phyloP scores from a whole-genome alignment of 2,329 filamentous ascomycete species.

The Diaporthe helianthi region DNA sequence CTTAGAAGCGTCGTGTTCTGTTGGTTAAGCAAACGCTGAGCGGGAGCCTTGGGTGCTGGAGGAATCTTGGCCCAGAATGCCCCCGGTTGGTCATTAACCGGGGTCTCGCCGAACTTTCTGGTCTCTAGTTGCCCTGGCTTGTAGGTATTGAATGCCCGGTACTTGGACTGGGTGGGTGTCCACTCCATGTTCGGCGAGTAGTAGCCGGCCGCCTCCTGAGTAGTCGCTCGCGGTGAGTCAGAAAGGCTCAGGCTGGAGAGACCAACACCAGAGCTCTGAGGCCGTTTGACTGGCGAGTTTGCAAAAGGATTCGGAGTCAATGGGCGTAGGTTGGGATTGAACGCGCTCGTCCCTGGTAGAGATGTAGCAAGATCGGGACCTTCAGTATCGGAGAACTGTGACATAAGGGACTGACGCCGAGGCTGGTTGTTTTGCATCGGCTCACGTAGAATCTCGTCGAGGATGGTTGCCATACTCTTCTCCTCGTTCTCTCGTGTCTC shows the following conservation, averaged over 20 bases:
- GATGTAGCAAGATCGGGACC: slow-evolving; percentile 35
- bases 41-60: slow-evolving; percentile 71
- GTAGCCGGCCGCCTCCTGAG: slow-evolving; percentile 42
- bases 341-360: slow-evolving; percentile 1
- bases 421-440: slow-evolving; percentile 36
- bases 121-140: slow-evolving; percentile 49
- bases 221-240: slow-evolving; percentile 22
- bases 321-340: slow-evolving; percentile 8
- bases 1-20: slow-evolving; percentile 61
- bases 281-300: slow-evolving; percentile 6
- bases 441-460: slow-evolving; percentile 53
- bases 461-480: slow-evolving; percentile 54
- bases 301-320: slow-evolving; percentile 28
- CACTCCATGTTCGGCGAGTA: slow-evolving; percentile 75
- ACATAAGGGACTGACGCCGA: slow-evolving; percentile 38
- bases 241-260: slow-evolving; percentile 38
- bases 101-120: slow-evolving; percentile 54
- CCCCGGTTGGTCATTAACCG: slow-evolving; percentile 51
- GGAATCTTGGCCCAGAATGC: slow-evolving; percentile 77
- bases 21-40: slow-evolving; percentile 67
- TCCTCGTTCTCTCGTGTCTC: slow-evolving; percentile 41
- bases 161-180: slow-evolving; percentile 65
- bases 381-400: slow-evolving; percentile 24
- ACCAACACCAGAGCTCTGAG: slow-evolving; percentile 30
- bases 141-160: slow-evolving; percentile 61